Evolutionary conservation across 495 filamentous ascomycete species (phyloP).

Genomic region (Penicillium silybi): DNA sequence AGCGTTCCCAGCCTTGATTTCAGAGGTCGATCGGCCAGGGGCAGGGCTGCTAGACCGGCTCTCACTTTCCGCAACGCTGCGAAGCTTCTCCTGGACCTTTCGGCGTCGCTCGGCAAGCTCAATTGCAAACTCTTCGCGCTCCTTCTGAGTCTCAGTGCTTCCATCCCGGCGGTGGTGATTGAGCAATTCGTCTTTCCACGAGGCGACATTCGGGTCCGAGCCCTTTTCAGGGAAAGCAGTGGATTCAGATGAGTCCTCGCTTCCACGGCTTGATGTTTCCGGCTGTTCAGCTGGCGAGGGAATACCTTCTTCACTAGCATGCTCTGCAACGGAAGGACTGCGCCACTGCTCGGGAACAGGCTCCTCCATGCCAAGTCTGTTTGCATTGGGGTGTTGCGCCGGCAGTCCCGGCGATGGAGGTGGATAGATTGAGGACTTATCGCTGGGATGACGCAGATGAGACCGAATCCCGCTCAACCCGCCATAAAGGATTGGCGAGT

Average conservation of each 20-base stretch:
- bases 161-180: slow-evolving; percentile 46
- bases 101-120: slow-evolving; percentile 75
- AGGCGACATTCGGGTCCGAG: slow-evolving; percentile 25
- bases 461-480: slow-evolving; percentile 66
- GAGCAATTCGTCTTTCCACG: slow-evolving; percentile 33
- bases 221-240: slow-evolving; percentile 1
- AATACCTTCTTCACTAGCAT: background rate
- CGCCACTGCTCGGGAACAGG: background rate
- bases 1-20: slow-evolving; percentile 49
- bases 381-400: slow-evolving; percentile 1
- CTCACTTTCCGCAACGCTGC: slow-evolving; percentile 65
- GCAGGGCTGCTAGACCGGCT: slow-evolving; percentile 51
- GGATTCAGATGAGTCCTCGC: slow-evolving; percentile 15
- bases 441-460: slow-evolving; percentile 81
- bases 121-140: slow-evolving; percentile 72
- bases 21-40: slow-evolving; percentile 45
- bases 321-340: background rate
- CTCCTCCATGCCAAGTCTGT: background rate
- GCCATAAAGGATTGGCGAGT: slow-evolving; percentile 78
- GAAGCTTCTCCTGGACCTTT: slow-evolving; percentile 77
- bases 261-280: slow-evolving; percentile 7
- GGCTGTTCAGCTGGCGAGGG: slow-evolving; percentile 1
- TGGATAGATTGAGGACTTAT: slow-evolving; percentile 71
- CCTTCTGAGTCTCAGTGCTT: slow-evolving; percentile 59
- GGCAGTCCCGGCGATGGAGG: slow-evolving; percentile 39